Evolutionary conservation across 1,284 basidiomycete species (phyloP).

Genomic region (Ceratorhiza oryzae-sativae): DNA sequence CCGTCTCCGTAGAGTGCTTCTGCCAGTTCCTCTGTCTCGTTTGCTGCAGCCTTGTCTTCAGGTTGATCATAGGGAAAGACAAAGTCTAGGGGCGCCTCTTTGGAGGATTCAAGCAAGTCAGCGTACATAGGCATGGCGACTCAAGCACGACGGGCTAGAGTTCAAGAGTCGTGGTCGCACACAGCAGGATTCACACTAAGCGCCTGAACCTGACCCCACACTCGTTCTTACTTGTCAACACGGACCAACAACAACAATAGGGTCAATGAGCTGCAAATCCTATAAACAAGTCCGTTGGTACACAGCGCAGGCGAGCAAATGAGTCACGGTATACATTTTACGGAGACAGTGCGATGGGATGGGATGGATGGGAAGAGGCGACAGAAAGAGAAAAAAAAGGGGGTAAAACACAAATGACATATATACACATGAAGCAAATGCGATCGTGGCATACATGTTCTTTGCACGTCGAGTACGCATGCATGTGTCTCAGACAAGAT

Average conservation of each 20-base stretch:
- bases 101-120: constrained; percentile 27
- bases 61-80: constrained; percentile 31
- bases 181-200: constrained; percentile 6
- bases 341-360: constrained; percentile 38
- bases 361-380: neutral
- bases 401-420: constrained; percentile 16
- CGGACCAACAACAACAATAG: constrained; percentile 16
- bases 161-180: neutral
- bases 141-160: neutral
- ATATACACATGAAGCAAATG: constrained; percentile 35
- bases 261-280: constrained; percentile 7
- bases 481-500: constrained; percentile 40
- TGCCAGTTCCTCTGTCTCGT: constrained; percentile 20
- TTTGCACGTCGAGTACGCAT: constrained; percentile 38
- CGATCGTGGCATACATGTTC: constrained; percentile 38
- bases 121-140: constrained; percentile 37
- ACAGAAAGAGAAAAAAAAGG: constrained; percentile 10
- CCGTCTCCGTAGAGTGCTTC: constrained; percentile 35
- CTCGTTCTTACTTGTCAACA: constrained; percentile 5
- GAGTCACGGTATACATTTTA: constrained; percentile 39
- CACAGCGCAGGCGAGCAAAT: constrained; percentile 25
- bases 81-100: constrained; percentile 13
- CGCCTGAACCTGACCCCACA: constrained; percentile 15
- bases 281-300: constrained; percentile 38
- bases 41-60: neutral